Base-by-base conservation (phyloP, 306 rosid species). In the Quercus mongolica region DNA sequence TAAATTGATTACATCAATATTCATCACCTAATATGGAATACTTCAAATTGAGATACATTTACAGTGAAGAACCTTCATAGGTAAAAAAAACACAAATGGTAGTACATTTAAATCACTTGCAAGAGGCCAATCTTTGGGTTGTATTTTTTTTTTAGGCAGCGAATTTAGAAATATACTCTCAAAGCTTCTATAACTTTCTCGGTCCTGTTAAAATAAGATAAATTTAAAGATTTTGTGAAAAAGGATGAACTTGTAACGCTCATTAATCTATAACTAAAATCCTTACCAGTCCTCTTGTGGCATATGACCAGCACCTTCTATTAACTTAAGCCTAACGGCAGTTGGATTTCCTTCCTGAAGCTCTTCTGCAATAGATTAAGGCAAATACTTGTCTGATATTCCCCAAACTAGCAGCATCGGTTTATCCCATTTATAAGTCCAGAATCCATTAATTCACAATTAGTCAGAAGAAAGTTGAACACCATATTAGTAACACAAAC, bases 261-360 rank as follows among this genome's bases (percentile, higher is more conserved):
- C 6, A 69, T 23, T 46, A 80, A 62, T 76, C 49, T 35, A 58
- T 70, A 78, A 6, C 26, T 6, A 78, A 77, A 74, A 81, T 61
- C 81, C 79, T 86, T 78, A 94, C 97, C 99, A 92, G 77, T 94
- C 98, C 76, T 94, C 99, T 78, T 94, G 99, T 68, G 99, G 97
- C 97, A 94, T 90, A 75, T 92, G 97, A 2, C 97, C 97, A 31
- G 97, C 97, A 79, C 97, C 98, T 86, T 92, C 99, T 77, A 94
- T 83, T 76, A 90, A 77, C 78, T 91, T 90, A n/a, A 94, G 89
- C 75, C 74, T 76, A 84, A 92, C 83, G 23, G 87, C 69, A 79
- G 63, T 20, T 28, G 95, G 87, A 80, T 92, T 92, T 87, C 86
- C 90, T 62, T 91, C 83, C 78, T 88, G 82, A 86, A 91, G 92